Base-by-base conservation (phyloP, 257 asterid genomes). In the Nicotiana undulata region DNA sequence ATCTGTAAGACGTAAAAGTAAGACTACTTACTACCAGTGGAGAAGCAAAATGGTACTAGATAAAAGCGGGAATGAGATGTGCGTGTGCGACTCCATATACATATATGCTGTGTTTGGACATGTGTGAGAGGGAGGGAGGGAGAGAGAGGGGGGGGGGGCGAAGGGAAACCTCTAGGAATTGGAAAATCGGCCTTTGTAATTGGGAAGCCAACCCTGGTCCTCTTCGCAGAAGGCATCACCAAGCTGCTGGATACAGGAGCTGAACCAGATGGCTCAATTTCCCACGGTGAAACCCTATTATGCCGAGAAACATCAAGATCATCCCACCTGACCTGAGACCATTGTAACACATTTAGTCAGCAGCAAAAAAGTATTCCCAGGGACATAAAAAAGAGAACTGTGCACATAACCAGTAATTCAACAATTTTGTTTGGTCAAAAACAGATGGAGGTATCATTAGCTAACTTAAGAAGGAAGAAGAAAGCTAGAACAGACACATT, bases 201-300 rank as follows among this genome's bases (percentile, higher is more conserved):
- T 8, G 95, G 91, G 70, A 90, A 85, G 79, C 92, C 85, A 28
- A 85, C 84, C 92, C 98, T 89, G 40, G 91, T 88, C 84, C 99
- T 87, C 90, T 96, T 96, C 78, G 91, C 80, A 61, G 97, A 93
- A 16, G 91, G 93, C 75, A 92, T 76, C 58, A 88, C 77, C 81
- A 90, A 84, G 88, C 88, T 87, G 89, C 88, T 85, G 79, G 92
- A 80, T 74, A 95, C 97, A 63, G 95, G 87, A 74, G 86, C 61
- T 2, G 91, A 80, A 80, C 97, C 88, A 58, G 92, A 84, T 66
- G 88, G 91, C 87, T 94, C 98, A 84, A 96, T 90, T 88, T 96
- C 99, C 99, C 99, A 96, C 26, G 99, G 99, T 37, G 99, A 96
- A 44, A 96, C 97, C 87, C 99, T 87, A 78, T 89, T 91, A 17